Conservation (phyloP, 257 asterid genomes). For the Primulina eburnea region DNA sequence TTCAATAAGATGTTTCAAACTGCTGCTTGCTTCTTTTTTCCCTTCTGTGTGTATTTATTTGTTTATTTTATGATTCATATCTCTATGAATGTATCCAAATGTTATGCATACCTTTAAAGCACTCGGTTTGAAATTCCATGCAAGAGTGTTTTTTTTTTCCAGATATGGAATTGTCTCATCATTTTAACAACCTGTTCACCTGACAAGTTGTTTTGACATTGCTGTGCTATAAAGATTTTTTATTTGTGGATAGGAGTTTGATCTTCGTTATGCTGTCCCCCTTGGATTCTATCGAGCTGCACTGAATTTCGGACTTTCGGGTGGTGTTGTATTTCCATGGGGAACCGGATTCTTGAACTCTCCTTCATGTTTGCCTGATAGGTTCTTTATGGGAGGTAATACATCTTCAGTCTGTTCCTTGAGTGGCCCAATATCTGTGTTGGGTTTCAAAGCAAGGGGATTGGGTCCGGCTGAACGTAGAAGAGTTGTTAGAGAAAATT, state of each 20-base stretch:
- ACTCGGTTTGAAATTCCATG: slow-evolving; percentile 2
- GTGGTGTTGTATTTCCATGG: slow-evolving; percentile 82
- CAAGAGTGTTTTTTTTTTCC: slow-evolving; percentile 17
- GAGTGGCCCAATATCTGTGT: slow-evolving; percentile 79
- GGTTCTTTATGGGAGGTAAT: slow-evolving; percentile 90
- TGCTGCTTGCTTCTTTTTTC: not conserved
- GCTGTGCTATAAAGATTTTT: slow-evolving; percentile 19
- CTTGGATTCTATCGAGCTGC: slow-evolving; percentile 79
- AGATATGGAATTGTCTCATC: slow-evolving; percentile 4
- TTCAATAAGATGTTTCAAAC: not conserved
- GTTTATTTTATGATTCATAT: slow-evolving; percentile 9
- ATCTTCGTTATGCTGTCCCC: slow-evolving; percentile 83
- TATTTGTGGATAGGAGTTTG: slow-evolving; percentile 65
- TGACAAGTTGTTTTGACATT: slow-evolving; percentile 3
- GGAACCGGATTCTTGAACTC: slow-evolving; percentile 57
- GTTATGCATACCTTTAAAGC: slow-evolving; percentile 15
- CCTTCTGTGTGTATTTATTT: not conserved
- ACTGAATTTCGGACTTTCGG: slow-evolving; percentile 71
- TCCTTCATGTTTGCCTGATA: slow-evolving; percentile 69
- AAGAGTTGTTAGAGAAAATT: slow-evolving; percentile 47
- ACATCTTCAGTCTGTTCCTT: slow-evolving; percentile 78
- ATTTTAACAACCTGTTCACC: slow-evolving; percentile 1
- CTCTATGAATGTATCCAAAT: not conserved
- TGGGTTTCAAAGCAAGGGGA: slow-evolving; percentile 91
- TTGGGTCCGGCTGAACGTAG: slow-evolving; percentile 89